Base-by-base conservation (phyloP, 2,329 filamentous ascomycete genomes). In the Colletotrichum eremochloae region DNA sequence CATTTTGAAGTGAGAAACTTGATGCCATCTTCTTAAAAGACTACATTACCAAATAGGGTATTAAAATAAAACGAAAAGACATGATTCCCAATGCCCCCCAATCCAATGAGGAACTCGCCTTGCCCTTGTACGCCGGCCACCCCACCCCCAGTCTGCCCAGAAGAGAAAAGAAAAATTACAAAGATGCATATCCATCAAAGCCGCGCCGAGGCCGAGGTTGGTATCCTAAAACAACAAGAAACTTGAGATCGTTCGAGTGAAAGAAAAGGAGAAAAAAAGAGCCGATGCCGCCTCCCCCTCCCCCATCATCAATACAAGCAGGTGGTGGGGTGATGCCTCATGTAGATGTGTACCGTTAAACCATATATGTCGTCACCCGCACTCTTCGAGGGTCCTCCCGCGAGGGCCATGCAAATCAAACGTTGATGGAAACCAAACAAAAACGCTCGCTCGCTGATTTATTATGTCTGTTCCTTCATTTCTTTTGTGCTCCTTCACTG, bases 11-110 rank as follows among this genome's bases (percentile, higher is more conserved):
- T 40, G 63, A 24, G 48, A 63, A 68, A 61, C 9, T 64, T 7
- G 52, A 56, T 33, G 38, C n/a, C 55, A n/a, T 64, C 52, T 61
- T 67, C 63, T 65, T 61, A 9, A 33, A 44, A 55, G 60, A 72
- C 69, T 65, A 56, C 66, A 69, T 65, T 72, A 60, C 48, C 66
- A 69, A 69, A 72, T 69, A 65, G 66, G 69, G 68, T 68, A 72
- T 74, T 29, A 55, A 63, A 46, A 46, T 11, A 46, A 46, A 46
- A 6, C 44, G 44, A 46, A 53, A 31, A 46, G 31, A 40, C n/a
- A 46, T 55, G 52, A 31, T 56, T 38, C 55, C 44, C 56, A 40
- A 55, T 64, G 38, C 20, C 61, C 44, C 33, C 44, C 33, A 24
- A 53, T 46, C 62, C 62, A 58, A 2, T 33, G 50, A 36, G 52